These are phyloP conservation scores for Chalciporus sp. DNA, from an alignment of 1,284 basidiomycete species.

Conservation along the genomic window DNA sequence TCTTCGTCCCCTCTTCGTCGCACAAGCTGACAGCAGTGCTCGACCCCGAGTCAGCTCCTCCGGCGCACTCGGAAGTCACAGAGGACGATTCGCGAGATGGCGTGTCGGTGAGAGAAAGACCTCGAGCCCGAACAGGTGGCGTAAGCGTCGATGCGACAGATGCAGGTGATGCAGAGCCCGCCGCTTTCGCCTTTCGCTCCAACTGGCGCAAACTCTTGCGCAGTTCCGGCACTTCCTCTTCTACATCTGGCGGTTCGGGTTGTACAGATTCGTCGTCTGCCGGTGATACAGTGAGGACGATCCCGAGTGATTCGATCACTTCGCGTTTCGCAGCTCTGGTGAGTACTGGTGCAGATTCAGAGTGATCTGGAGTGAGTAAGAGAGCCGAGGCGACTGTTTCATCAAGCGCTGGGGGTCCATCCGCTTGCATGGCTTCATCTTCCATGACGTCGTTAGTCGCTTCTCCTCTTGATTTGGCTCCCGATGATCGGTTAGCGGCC, in stretches of 20 bases:
- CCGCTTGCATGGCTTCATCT: conserved; percentile 7
- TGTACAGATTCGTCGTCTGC: conserved; percentile 16
- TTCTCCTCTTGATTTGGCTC: conserved; percentile 5
- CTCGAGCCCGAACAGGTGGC: conserved; percentile 28
- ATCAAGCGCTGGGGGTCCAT: neutral
- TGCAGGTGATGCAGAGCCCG: conserved; percentile 21
- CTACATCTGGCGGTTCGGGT: conserved; percentile 19
- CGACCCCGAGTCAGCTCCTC: conserved; percentile 32
- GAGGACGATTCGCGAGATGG: conserved; percentile 27
- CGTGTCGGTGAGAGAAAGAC: conserved; percentile 22
- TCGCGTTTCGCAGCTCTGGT: conserved; percentile 25
- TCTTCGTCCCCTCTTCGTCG: conserved; percentile 29
- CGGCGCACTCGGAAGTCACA: conserved; percentile 30
- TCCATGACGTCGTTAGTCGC: conserved; percentile 1
- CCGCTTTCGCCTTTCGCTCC: conserved; percentile 27
- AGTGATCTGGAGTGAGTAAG: conserved; percentile 22
- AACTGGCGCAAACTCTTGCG: conserved; percentile 34
- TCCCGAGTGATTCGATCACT: conserved; percentile 21
- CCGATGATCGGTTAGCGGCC: conserved; percentile 11
- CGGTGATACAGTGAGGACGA: conserved; percentile 1
- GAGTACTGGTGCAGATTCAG: neutral
- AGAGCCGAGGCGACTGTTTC: conserved; percentile 11
- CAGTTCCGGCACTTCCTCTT: conserved; percentile 25
- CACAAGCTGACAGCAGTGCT: conserved; percentile 37
- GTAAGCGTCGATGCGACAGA: conserved; percentile 35